Percentiles rank a stretch among this genome's conserved stretches.
Evolutionary conservation across 768 basidiomycete genomes (phyloP).

Genomic region (Mycena capillaripes): DNA sequence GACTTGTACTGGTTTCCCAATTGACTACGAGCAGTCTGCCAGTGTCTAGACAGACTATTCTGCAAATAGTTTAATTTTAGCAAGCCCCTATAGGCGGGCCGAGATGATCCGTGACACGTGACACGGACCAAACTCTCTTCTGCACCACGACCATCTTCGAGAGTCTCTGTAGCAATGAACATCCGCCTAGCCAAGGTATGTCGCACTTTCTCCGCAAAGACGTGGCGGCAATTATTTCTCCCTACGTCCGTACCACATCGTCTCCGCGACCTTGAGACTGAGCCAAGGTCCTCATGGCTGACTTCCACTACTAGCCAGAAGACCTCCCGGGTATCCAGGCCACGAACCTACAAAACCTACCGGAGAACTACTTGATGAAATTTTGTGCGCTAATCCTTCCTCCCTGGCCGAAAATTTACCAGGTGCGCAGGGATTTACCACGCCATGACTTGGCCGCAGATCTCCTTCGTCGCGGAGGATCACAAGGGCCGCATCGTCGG

Average conservation of each 20-base stretch:
- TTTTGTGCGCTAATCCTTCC: slow-evolving; percentile 65
- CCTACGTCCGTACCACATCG: slow-evolving; percentile 32
- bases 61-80: too few species aligned
- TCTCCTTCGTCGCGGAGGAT: slow-evolving; percentile 95
- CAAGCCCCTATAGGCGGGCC: too few species aligned
- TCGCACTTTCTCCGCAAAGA: slow-evolving; percentile 11
- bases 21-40: too few species aligned
- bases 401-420: not conserved
- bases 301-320: slow-evolving; percentile 68
- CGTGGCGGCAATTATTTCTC: slow-evolving; percentile 16
- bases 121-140: too few species aligned
- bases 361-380: slow-evolving; percentile 91
- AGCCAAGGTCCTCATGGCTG: not conserved
- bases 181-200: slow-evolving; percentile 64
- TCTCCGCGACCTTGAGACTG: not conserved
- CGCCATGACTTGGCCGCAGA: slow-evolving; percentile 91
- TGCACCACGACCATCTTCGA: too few species aligned
- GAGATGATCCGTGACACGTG: too few species aligned
- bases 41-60: too few species aligned
- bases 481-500: slow-evolving; percentile 91
- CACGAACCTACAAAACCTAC: slow-evolving; percentile 92
- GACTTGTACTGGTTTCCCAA: too few species aligned
- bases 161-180: slow-evolving; percentile 53
- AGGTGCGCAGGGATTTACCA: slow-evolving; percentile 83
- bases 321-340: slow-evolving; percentile 96